phyloP scores from a whole-genome alignment of 441 rosid genomes.

The Euphorbia celastroides region DNA sequence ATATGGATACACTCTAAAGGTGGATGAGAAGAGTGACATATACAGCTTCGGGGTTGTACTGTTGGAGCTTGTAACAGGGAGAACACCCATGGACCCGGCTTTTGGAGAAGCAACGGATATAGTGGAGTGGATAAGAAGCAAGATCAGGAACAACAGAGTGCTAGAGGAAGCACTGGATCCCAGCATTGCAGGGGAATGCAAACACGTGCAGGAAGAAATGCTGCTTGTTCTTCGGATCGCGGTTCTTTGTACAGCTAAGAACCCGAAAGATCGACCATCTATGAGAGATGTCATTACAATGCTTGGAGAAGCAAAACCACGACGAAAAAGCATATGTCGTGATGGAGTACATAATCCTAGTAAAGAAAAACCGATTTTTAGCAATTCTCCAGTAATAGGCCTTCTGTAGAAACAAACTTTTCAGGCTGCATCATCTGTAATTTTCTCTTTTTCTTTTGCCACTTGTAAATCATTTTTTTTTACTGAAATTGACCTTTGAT shows the following conservation, averaged over 20 bases:
- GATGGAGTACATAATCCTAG: constrained; percentile 23
- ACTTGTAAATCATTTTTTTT: neutral
- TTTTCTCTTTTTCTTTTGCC: constrained; percentile 7
- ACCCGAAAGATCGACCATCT: constrained; percentile 83
- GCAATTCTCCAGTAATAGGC: constrained; percentile 40
- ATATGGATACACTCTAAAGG: constrained; percentile 87
- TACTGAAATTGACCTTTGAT: neutral
- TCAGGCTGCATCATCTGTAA: neutral
- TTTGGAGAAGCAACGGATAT: constrained; percentile 72
- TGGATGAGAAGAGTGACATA: constrained; percentile 88
- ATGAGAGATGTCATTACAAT: constrained; percentile 75
- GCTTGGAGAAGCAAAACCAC: constrained; percentile 90
- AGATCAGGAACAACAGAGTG: constrained; percentile 43
- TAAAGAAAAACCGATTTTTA: constrained; percentile 44
- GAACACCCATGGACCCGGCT: constrained; percentile 71
- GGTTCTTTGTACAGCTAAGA: constrained; percentile 72
- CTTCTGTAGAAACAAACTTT: constrained; percentile 28
- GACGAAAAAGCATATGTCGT: constrained; percentile 67
- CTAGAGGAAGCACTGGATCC: constrained; percentile 58
- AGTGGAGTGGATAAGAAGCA: constrained; percentile 65
- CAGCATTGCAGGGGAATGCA: constrained; percentile 72
- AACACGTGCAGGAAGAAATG: constrained; percentile 82
- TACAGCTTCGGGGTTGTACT: constrained; percentile 85
- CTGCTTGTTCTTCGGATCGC: constrained; percentile 71
- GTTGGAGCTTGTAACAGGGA: constrained; percentile 76